Base-by-base conservation (phyloP, 164 flowering plant species). In the Vitis riparia region DNA sequence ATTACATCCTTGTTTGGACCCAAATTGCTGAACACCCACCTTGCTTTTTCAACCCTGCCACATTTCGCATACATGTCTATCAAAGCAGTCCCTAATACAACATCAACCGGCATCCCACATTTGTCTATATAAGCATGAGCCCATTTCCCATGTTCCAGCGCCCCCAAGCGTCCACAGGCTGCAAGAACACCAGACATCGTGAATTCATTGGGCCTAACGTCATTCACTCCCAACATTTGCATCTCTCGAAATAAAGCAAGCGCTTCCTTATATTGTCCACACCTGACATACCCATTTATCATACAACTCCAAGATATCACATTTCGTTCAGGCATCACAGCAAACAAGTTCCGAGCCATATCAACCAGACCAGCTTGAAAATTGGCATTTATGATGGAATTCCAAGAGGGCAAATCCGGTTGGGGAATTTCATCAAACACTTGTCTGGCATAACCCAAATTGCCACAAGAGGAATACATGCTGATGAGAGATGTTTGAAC, bases 261-360 rank as follows among this genome's bases (percentile, higher is more conserved):
- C 1, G 85, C 82, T 53, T 72, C 78, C 32, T 62, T 72, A 59
- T 66, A 74, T 14, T 62, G 29, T 5, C 80, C 82, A 48, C 59
- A 64, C 53, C 30, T 60, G 8, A 70, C 83, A 67, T 78, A 78
- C 64, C 83, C 87, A 71, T 71, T 59, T 6, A 84, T 71, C 83
- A 80, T 79, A 71, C 71, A 69, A 72, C 76, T 84, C 84, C 85
- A 84, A 53, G 85, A 72, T 17, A 78, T 61, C 27, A 76, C 85
- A 75, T 82, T 78, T 2, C 80, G 29, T n/a, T 61, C 47, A 3
- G 85, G 82, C 82, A 82, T 77, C 3, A 59, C 61, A 59, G 65
- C 75, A 67, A 84, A 82, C 69, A 84, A 8, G 27, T 27, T 32
- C 0, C 76, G 70, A 1, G 84, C 87, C 2, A 14, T 13, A 51